Base-by-base conservation (phyloP, 2,329 filamentous ascomycete genomes). In the Trichoderma sp. region DNA sequence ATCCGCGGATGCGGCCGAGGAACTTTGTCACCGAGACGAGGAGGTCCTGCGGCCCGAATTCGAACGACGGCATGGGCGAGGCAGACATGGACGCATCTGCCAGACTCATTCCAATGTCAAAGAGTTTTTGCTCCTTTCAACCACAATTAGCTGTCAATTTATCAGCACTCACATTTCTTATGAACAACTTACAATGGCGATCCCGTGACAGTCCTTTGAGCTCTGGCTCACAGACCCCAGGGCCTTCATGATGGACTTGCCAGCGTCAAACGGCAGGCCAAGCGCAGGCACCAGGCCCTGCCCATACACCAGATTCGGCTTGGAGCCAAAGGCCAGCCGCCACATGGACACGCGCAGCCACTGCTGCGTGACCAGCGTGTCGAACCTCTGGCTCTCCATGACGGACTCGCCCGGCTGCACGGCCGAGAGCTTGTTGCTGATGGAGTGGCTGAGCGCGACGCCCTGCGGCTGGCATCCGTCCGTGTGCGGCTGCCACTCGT, bases 311-410 rank as follows among this genome's bases (percentile, higher is more conserved):
- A 71, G 70, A 8, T 72, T 73, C 0, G 76, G 74, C 30, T 75
- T 75, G 26, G 73, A 72, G 0, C 76, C 76, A 59, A 76, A 76
- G 0, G 73, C 74, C 2, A 78, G 72, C 0, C 77, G 70, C 77
- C 77, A 78, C 77, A 78, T 78, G 0, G 71, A 74, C 4, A 78
- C 68, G 0, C 77, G 71, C 0, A 78, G 70, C 77, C 77, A 78
- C 32, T 78, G 77, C 2, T 78, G 77, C 1, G 77, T 78, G 18
- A 78, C 71, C 2, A 77, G 74, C 0, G 77, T 78, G 21, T 78
- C 77, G 14, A 78, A 77, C 0, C 76, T 72, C 39, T 78, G 77
- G 28, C 77, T 78, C 51, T 77, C 76, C 1, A 78, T 74, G 0
- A 78, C 72, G 0, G 75, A 76, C 3, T 76, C 72, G 6, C 72